phyloP scores from a whole-genome alignment of 805 yeast species.

The Blastobotrys attinorum region DNA sequence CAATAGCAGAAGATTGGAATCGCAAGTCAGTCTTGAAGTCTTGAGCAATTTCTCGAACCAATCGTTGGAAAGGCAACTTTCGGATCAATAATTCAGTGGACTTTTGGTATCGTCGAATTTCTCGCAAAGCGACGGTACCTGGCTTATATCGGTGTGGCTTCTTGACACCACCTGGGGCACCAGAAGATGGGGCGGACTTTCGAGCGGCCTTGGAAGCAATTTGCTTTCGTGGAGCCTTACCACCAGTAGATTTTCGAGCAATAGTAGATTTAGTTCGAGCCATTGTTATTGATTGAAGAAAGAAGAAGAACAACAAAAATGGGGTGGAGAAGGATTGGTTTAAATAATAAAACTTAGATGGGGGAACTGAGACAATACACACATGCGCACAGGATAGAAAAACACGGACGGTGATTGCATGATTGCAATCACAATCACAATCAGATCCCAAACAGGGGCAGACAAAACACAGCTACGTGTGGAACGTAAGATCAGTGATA shows the following conservation, averaged over 20 bases:
- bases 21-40: slow-evolving; percentile 81
- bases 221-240: slow-evolving; percentile 90
- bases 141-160: slow-evolving; percentile 93
- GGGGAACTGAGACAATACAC: background rate
- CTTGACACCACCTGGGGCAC: slow-evolving; percentile 79
- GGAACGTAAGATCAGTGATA: no score
- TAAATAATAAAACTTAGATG: background rate
- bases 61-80: slow-evolving; percentile 86
- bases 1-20: slow-evolving; percentile 84
- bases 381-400: no score
- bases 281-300: slow-evolving; percentile 34
- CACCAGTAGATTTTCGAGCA: slow-evolving; percentile 86
- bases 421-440: no score
- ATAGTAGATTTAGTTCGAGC: slow-evolving; percentile 75
- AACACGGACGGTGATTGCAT: no score
- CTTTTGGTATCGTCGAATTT: slow-evolving; percentile 87
- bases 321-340: background rate
- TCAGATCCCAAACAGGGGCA: no score
- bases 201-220: slow-evolving; percentile 87
- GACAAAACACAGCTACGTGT: no score
- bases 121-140: slow-evolving; percentile 90
- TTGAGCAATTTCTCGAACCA: slow-evolving; percentile 84
- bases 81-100: slow-evolving; percentile 80
- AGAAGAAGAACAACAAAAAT: slow-evolving; percentile 6
- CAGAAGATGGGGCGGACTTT: slow-evolving; percentile 72